phyloP scores from a whole-genome alignment of 305 asterid species.

The Andrographis paniculata region DNA sequence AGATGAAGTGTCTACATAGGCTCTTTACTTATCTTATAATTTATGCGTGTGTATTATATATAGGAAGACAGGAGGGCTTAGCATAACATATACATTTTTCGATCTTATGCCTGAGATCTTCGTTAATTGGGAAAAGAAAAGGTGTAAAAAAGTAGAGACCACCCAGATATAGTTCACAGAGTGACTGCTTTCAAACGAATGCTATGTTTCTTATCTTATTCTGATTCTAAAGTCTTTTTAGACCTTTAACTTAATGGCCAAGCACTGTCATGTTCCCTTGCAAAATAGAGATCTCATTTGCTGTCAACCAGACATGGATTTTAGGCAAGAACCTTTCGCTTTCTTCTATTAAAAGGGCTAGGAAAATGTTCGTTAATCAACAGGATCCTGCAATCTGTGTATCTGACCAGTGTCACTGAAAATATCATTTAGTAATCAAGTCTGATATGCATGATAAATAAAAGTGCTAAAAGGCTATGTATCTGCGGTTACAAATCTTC shows the following conservation, averaged over 20 bases:
- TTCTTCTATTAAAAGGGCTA: background rate
- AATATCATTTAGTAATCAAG: background rate
- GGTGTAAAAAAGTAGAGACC: too few relatives aligned
- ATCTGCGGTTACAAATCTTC: background rate
- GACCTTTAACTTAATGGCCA: background rate
- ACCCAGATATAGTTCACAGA: background rate
- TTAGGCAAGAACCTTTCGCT: background rate
- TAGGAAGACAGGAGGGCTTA: too few relatives aligned
- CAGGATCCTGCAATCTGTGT: background rate
- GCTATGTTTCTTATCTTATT: background rate
- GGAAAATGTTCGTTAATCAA: background rate
- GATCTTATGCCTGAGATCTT: too few relatives aligned
- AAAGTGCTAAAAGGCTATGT: too few relatives aligned
- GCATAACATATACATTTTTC: too few relatives aligned
- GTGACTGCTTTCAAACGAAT: background rate
- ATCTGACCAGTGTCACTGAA: background rate
- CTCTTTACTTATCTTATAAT: too few relatives aligned
- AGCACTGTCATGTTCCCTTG: background rate
- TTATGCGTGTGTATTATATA: too few relatives aligned
- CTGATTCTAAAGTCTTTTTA: background rate
- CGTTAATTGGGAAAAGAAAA: too few relatives aligned
- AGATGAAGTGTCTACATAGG: too few relatives aligned
- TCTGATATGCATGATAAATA: background rate
- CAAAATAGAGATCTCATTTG: background rate
- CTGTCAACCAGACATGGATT: background rate